These are phyloP conservation scores for Colletotrichum cereale DNA, from an alignment of 2,329 filamentous ascomycete species.

Conservation along the genomic window DNA sequence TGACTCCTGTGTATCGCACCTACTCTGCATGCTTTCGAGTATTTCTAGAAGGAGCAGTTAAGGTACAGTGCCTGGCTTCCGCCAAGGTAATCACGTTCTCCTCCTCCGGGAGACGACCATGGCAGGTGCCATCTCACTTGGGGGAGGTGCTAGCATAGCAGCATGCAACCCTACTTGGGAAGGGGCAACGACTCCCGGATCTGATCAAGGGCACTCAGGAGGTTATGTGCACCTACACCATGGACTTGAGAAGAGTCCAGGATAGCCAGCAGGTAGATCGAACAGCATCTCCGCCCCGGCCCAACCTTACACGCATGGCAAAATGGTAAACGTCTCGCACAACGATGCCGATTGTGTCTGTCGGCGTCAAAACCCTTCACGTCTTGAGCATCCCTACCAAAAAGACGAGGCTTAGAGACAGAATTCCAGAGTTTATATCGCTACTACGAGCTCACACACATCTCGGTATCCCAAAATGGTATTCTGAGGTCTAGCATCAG, in stretches of 20 bases:
- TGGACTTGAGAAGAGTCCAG: not conserved
- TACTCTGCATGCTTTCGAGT: not conserved
- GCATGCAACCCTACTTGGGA: not conserved
- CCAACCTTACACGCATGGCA: not conserved
- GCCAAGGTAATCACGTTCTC: not conserved
- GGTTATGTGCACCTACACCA: too few species aligned
- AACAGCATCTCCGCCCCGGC: too few species aligned
- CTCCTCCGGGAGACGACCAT: too few species aligned
- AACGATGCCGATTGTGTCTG: not conserved
- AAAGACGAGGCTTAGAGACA: not conserved
- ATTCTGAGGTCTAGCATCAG: not conserved
- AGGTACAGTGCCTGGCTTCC: not conserved
- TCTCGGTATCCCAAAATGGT: slow-evolving; percentile 20
- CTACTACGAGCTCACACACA: not conserved
- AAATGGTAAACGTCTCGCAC: not conserved
- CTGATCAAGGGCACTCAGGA: not conserved
- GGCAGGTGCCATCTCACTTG: not conserved
- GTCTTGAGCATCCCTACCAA: not conserved
- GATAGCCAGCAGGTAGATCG: not conserved
- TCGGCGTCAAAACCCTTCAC: not conserved
- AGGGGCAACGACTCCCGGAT: not conserved
- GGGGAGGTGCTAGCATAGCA: not conserved
- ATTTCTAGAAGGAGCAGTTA: slow-evolving; percentile 2
- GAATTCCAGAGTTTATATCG: not conserved
- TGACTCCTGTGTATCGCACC: not conserved